These are phyloP conservation scores for Hamamelis virginiana DNA, from an alignment of 164 flowering plant genomes.

Conservation along the genomic window DNA sequence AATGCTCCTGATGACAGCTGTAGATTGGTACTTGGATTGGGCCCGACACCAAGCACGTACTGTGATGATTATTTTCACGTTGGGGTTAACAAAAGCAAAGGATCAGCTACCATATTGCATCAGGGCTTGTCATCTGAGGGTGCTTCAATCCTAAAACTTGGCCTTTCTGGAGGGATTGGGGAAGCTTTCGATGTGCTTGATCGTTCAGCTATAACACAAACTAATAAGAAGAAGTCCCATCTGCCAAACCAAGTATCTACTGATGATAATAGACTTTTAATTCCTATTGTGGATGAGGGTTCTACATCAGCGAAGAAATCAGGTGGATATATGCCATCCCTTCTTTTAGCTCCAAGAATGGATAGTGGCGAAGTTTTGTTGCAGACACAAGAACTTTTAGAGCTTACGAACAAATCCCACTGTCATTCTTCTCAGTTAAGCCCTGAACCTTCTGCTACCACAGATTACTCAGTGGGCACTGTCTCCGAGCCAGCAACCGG, in stretches of 20 bases:
- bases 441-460: conserved; percentile 46
- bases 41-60: conserved; percentile 63
- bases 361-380: conserved; percentile 18
- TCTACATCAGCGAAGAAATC: conserved; percentile 86
- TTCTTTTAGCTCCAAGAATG: conserved; percentile 67
- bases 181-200: conserved; percentile 31
- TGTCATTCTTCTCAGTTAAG: conserved; percentile 26
- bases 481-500: conserved; percentile 40
- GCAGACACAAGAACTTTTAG: conserved; percentile 27
- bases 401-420: conserved; percentile 24
- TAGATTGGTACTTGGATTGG: conserved; percentile 81
- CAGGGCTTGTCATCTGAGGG: conserved; percentile 32
- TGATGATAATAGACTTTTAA: conserved; percentile 13
- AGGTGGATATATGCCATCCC: conserved; percentile 87
- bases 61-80: conserved; percentile 28
- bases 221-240: conserved; percentile 19
- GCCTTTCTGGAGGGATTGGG: conserved; percentile 50
- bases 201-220: conserved; percentile 33
- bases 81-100: conserved; percentile 31
- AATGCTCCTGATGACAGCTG: conserved; percentile 65
- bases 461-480: conserved; percentile 41
- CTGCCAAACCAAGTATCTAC: conserved; percentile 17
- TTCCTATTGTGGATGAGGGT: conserved; percentile 77
- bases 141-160: conserved; percentile 63
- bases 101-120: conserved; percentile 22